phyloP scores from a whole-genome alignment of 192 early-diverging fungal species.

The Coemansia sp. region DNA sequence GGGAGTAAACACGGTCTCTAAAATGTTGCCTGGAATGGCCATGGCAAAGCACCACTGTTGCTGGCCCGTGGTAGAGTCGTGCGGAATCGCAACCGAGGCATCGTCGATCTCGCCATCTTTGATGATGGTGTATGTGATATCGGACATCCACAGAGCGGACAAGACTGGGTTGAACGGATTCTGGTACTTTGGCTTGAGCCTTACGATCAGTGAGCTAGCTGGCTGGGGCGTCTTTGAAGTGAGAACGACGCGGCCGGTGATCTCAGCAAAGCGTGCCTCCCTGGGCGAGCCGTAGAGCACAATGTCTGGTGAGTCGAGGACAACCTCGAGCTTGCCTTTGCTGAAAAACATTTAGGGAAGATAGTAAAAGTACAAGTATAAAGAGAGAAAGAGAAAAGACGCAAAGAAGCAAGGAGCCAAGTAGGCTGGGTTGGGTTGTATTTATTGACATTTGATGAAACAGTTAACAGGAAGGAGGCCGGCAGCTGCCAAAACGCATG shows the following conservation, averaged over 20 bases:
- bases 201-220: conserved; percentile 30
- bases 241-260: conserved; percentile 34
- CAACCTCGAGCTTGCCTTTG: conserved; percentile 34
- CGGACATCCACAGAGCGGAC: conserved; percentile 25
- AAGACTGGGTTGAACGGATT: conserved; percentile 41
- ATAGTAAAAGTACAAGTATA: neutral
- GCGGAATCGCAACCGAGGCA: conserved; percentile 5
- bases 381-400: neutral
- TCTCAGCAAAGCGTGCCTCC: conserved; percentile 29
- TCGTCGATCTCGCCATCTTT: conserved; percentile 24
- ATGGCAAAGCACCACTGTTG: conserved; percentile 45
- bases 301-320: conserved; percentile 34
- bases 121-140: conserved; percentile 28
- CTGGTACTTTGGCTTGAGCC: conserved; percentile 35
- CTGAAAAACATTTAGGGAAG: conserved; percentile 22
- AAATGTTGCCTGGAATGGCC: conserved; percentile 35
- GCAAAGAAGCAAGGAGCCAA: no score
- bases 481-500: neutral
- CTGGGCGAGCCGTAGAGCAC: conserved; percentile 31
- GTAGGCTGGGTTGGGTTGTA: neutral
- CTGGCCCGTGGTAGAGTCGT: conserved; percentile 8
- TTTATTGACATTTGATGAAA: neutral
- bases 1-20: conserved; percentile 40
- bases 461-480: neutral
- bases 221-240: conserved; percentile 15